Base-by-base conservation (phyloP, 1,284 basidiomycete genomes). In the Trametes sp. region DNA sequence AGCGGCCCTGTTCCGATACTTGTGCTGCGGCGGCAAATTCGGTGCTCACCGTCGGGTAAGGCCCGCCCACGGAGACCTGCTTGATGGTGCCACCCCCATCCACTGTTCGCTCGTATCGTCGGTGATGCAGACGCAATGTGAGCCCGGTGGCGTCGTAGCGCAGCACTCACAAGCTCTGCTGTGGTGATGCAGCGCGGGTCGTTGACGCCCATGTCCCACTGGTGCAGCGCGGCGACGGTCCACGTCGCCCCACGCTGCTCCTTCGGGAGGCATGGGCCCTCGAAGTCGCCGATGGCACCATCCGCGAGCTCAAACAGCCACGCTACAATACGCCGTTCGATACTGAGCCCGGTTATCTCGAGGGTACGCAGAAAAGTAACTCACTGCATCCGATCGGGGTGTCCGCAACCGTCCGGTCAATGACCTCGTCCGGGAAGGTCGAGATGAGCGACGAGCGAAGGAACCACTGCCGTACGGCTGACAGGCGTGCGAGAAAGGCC, bases 241-340 rank as follows among this genome's bases (percentile, higher is more conserved):
- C 95, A 97, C 7, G 85, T 77, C 1, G 92, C 90, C 71, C 91
- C 84, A 26, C 95, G 87, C 70, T 94, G 90, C 16, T 84, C 81
- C 69, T 87, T 87, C 4, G 93, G 92, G 33, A 95, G 78, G 70
- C 92, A 94, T 4, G 77, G 87, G 64, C 91, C 85, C 60, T 90
- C 87, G 57, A 84, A 87, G 71, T 96, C 93, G 1, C 77, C 77
- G 38, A 95, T 84, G 0, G 92, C 93, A 11, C 94, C 94, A 1
- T 93, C 94, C 3, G 92, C 90, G 44, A 95, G 83, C 74, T 97
- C 95, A 74, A 93, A 96, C 13, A 93, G 80, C 95, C 95, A 95
- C 26, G 94, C 94, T 94, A 72, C 19, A n/a, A n/a, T n/a, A 31
- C 44, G 44, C 13, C 31, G 44, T 16, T n/a, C n/a, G n/a, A n/a